Conservation (phyloP, 768 basidiomycete genomes). For the Hygrophorus russula region DNA sequence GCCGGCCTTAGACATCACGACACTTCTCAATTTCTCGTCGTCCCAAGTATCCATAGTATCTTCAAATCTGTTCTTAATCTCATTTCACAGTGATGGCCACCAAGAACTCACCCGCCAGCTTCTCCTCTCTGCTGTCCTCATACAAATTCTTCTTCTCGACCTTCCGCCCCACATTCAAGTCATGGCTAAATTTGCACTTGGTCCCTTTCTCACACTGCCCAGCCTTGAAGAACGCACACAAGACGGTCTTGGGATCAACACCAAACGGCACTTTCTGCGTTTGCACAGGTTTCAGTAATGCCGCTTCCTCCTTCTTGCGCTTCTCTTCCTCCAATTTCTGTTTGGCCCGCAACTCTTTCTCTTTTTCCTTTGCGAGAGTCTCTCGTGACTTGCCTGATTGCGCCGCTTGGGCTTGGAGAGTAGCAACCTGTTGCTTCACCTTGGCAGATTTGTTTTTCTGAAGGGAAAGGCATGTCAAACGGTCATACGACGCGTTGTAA, state of each 20-base stretch:
- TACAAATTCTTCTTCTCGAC: slow-evolving; percentile 95
- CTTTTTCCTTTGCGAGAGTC: slow-evolving; percentile 73
- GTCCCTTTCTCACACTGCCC: slow-evolving; percentile 88
- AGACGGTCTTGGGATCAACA: slow-evolving; percentile 89
- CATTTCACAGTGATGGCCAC: not conserved
- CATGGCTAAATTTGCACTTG: slow-evolving; percentile 97
- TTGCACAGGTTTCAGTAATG: slow-evolving; percentile 70
- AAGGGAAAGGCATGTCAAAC: not conserved
- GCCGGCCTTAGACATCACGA: slow-evolving; percentile 79
- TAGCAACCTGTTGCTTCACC: slow-evolving; percentile 77
- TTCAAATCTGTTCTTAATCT: slow-evolving; percentile 16
- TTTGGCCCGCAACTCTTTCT: slow-evolving; percentile 68
- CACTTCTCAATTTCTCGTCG: slow-evolving; percentile 83
- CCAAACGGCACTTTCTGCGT: slow-evolving; percentile 87
- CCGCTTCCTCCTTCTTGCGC: slow-evolving; percentile 74
- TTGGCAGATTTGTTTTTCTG: slow-evolving; percentile 94
- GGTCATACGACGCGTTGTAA: not conserved
- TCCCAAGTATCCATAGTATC: slow-evolving; percentile 99
- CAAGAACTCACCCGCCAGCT: slow-evolving; percentile 47
- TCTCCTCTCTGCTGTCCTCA: slow-evolving; percentile 76
- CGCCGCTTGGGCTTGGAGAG: slow-evolving; percentile 69
- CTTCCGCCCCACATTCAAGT: slow-evolving; percentile 80
- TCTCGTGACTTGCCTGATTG: slow-evolving; percentile 73
- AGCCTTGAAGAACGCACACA: slow-evolving; percentile 89
- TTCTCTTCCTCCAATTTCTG: slow-evolving; percentile 74